These are phyloP conservation scores for Brettanomyces custersianus DNA, from an alignment of 805 yeast genomes.

Conservation along the genomic window DNA sequence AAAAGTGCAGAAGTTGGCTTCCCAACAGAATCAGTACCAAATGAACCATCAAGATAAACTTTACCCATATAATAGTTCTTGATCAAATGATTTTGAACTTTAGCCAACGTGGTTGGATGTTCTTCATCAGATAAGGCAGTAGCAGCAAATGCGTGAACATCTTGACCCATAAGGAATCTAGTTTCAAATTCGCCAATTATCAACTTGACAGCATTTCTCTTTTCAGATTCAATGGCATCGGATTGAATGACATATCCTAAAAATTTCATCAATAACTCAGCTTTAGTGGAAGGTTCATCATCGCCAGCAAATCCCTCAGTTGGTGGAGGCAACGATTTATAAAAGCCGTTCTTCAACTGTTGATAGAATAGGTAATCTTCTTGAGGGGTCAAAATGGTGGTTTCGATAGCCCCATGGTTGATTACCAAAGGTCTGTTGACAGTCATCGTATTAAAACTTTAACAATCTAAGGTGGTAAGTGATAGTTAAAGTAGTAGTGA, in stretches of 20 bases:
- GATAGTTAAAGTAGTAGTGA: neutral
- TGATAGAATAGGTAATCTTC: slow-evolving; percentile 70
- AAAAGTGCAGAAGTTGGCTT: slow-evolving; percentile 35
- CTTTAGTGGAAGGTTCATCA: slow-evolving; percentile 79
- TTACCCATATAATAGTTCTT: slow-evolving; percentile 58
- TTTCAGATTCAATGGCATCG: slow-evolving; percentile 20
- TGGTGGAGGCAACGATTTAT: slow-evolving; percentile 63
- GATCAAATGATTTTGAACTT: slow-evolving; percentile 62
- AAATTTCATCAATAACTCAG: slow-evolving; percentile 78
- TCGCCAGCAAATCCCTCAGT: slow-evolving; percentile 83
- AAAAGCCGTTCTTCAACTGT: slow-evolving; percentile 81
- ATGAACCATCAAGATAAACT: slow-evolving; percentile 20
- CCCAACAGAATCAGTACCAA: slow-evolving; percentile 11
- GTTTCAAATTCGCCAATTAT: slow-evolving; percentile 79
- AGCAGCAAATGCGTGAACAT: slow-evolving; percentile 86
- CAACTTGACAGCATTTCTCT: slow-evolving; percentile 52
- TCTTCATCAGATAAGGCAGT: slow-evolving; percentile 47
- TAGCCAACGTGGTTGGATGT: slow-evolving; percentile 57
- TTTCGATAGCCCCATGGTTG: slow-evolving; percentile 81
- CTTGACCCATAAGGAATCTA: slow-evolving; percentile 63
- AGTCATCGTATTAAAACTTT: slow-evolving; percentile 12
- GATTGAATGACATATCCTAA: slow-evolving; percentile 53
- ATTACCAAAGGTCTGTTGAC: slow-evolving; percentile 69
- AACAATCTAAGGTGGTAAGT: neutral
- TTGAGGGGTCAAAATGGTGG: slow-evolving; percentile 80